Base-by-base conservation (phyloP, 2,329 filamentous ascomycete species). In the Colletotrichum lupini region DNA sequence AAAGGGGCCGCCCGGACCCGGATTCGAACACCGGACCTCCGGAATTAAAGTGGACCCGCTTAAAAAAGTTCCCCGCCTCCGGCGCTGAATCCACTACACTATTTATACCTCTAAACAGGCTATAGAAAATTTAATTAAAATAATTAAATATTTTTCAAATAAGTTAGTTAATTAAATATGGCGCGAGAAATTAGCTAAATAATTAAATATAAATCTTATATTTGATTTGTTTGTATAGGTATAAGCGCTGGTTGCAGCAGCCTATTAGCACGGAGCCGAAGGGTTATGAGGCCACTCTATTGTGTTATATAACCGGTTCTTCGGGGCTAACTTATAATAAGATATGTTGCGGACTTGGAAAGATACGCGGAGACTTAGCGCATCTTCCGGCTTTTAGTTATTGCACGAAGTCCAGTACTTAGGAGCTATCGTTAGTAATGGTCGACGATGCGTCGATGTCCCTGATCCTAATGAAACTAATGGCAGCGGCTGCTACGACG, bases 391-490 rank as follows among this genome's bases (percentile, higher is more conserved):
- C 8, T 68, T 68, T 16, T 3, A 2, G 5, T 46, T 68, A 1
- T n/a, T 68, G 32, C 66, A 68, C 16, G 66, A 62, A 37, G 57
- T 56, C 2, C 57, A 68, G 26, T 57, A 68, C 32, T 24, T 68
- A 32, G 22, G 28, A 6, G 46, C 66, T 12, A 55, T 68, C 14
- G 66, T 68, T 0, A 37, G 66, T 11, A 46, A 62, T 14, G 16
- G 19, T 0, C 19, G 42, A 30, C 66, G 66, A 24, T 61, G 66
- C 30, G 24, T 62, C 16, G 66, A 68, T 28, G 66, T 68, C 7
- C 57, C 42, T 0, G 57, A 62, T 22, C 66, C 57, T 4, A 24
- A 14, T 1, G 19, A 14, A n/a, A 6, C 7, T 0, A 56, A 67
- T 53, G 65, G 57, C 22, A 55, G 28, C 28, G 28, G 56, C 7